Base-by-base conservation (phyloP, 306 rosid genomes). In the Prunus armeniaca region DNA sequence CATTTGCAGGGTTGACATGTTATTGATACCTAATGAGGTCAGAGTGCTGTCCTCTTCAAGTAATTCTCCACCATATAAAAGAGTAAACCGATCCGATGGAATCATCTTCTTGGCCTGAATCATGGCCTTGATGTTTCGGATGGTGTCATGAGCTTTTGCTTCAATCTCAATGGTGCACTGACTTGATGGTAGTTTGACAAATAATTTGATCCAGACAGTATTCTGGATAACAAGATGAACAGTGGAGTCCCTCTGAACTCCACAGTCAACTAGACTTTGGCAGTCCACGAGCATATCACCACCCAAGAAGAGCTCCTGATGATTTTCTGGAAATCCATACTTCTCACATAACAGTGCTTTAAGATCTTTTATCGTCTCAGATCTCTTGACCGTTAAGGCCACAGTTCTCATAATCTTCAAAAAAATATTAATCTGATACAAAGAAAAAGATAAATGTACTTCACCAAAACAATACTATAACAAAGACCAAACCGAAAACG, bases 1-100 rank as follows among this genome's bases (percentile, higher is more conserved):
- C 73, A 82, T 41, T 9, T 61, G 71, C 43, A 82, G 47, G 43
- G 67, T 83, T 20, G 81, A 70, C 25, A 38, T 66, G 12, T 69
- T 65, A 6, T 19, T 66, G 38, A 75, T 19, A 20, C 56, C 28
- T 32, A 79, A 61, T 2, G 78, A 71, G 25, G 41, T 71, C 45
- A 79, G 27, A 13, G 74, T 79, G 19, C 77, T 57, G 7, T 83
- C 79, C 30, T 78, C 81, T 24, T 83, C 74, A 20, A 83, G 78
- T 22, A 67, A 43, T 41, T 79, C 27, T 32, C 83, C 83, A 45
- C 45, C 56, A 30, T 60, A 65, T 38, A 83, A 32, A 3, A 83
- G 72, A 57, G 81, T 65, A 11, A 68, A 69, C 14, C 4, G 54
- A 25, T 69, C 78, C 9, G 20, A 46, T 11, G 71, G 32, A 22